A percentile compares a stretch with the other conserved stretches of the same genome.
Evolutionary conservation across 208 protist genomes (phyloP).

Genomic region (Leishmania tropica): DNA sequence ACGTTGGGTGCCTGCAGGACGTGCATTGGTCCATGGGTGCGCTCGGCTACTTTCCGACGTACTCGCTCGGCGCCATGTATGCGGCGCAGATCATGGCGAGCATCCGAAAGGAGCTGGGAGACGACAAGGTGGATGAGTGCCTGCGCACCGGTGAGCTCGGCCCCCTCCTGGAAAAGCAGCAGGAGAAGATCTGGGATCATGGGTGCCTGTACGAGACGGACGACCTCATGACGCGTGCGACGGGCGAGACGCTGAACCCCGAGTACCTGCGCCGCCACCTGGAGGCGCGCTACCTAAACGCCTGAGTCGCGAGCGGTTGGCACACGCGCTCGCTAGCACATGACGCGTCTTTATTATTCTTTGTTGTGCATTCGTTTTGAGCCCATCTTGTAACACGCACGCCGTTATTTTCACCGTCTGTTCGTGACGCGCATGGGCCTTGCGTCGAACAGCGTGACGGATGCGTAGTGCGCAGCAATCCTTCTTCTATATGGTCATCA

Average conservation of each 20-base stretch:
- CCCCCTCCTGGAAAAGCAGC: slow-evolving; percentile 59
- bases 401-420: background rate
- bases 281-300: slow-evolving; percentile 66
- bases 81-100: slow-evolving; percentile 81
- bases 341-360: background rate
- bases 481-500: too few relatives aligned
- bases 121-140: slow-evolving; percentile 50
- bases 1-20: slow-evolving; percentile 87
- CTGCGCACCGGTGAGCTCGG: slow-evolving; percentile 61
- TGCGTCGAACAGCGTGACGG: background rate
- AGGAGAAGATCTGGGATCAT: slow-evolving; percentile 76
- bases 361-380: background rate
- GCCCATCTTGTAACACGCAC: background rate
- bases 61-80: slow-evolving; percentile 83
- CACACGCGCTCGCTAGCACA: background rate
- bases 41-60: slow-evolving; percentile 92
- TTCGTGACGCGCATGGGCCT: too few relatives aligned
- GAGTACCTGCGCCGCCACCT: slow-evolving; percentile 80
- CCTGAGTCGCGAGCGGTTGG: background rate
- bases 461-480: too few relatives aligned
- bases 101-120: slow-evolving; percentile 69
- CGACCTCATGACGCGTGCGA: slow-evolving; percentile 72
- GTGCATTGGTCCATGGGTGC: slow-evolving; percentile 83
- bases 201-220: slow-evolving; percentile 64
- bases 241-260: slow-evolving; percentile 81